These are phyloP conservation scores for Delonix regia DNA, from an alignment of 306 rosid species.

Conservation along the genomic window DNA sequence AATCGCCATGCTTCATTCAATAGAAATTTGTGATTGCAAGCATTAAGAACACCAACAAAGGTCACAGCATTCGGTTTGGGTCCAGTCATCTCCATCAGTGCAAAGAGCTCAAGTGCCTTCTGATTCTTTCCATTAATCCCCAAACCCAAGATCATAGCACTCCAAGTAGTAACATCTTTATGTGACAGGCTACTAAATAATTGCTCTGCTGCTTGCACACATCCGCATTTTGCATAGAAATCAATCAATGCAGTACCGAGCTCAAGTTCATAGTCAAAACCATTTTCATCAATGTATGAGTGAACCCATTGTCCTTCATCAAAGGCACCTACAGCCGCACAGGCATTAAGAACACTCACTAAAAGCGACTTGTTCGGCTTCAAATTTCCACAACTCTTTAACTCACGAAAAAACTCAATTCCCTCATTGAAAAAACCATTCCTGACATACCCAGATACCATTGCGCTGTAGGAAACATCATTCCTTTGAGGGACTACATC, in stretches of 20 bases:
- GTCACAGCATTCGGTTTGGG: slow-evolving; percentile 60
- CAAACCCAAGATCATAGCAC: slow-evolving; percentile 52
- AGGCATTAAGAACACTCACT: slow-evolving; percentile 45
- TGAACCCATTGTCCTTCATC: slow-evolving; percentile 53
- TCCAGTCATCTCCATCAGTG: slow-evolving; percentile 57
- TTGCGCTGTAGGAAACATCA: slow-evolving; percentile 42
- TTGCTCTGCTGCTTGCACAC: slow-evolving; percentile 21
- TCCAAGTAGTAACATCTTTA: slow-evolving; percentile 52
- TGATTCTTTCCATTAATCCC: slow-evolving; percentile 46
- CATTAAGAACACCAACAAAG: slow-evolving; percentile 57
- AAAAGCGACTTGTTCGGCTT: slow-evolving; percentile 36
- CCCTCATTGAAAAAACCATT: slow-evolving; percentile 44
- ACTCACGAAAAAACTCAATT: slow-evolving; percentile 32
- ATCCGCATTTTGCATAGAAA: slow-evolving; percentile 45
- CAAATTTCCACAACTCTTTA: slow-evolving; percentile 16
- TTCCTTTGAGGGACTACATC: slow-evolving; percentile 32
- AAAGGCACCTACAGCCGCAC: slow-evolving; percentile 41
- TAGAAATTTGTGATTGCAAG: slow-evolving; percentile 56
- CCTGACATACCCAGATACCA: slow-evolving; percentile 50
- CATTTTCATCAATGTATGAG: slow-evolving; percentile 36
- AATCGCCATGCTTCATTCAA: slow-evolving; percentile 34
- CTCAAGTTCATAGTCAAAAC: slow-evolving; percentile 37
- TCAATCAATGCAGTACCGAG: slow-evolving; percentile 44
- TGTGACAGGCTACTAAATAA: slow-evolving; percentile 31
- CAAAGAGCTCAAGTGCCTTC: slow-evolving; percentile 49